Evolutionary conservation across 108 stramenopile species (phyloP).

Genomic region (Nitzschia sp.): DNA sequence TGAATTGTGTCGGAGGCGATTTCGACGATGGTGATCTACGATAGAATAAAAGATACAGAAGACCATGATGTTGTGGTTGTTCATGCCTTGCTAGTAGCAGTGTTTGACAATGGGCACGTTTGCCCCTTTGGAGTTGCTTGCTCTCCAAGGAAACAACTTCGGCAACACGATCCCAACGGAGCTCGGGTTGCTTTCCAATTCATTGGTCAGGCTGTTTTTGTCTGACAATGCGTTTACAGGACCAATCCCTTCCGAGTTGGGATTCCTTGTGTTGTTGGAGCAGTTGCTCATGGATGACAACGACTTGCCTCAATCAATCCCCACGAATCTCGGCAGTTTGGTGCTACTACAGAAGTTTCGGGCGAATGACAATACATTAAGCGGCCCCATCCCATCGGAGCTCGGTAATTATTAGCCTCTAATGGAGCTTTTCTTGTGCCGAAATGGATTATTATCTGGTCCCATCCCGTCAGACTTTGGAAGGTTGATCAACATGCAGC

Average conservation of each 20-base stretch:
- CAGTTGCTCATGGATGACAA: constrained; percentile 21
- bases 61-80: constrained; percentile 30
- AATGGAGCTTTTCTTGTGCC: background rate
- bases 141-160: constrained; percentile 22
- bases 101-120: constrained; percentile 41
- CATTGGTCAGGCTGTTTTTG: constrained; percentile 14
- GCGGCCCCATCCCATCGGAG: constrained; percentile 16
- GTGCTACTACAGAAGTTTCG: constrained; percentile 27
- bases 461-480: constrained; percentile 50
- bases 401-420: constrained; percentile 1
- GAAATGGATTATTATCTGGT: constrained; percentile 30
- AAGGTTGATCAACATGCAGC: constrained; percentile 6
- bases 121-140: constrained; percentile 27
- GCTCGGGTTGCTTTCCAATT: constrained; percentile 25
- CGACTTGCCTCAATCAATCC: constrained; percentile 30
- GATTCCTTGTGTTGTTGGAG: constrained; percentile 4
- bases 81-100: constrained; percentile 32
- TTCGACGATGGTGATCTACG: constrained; percentile 1
- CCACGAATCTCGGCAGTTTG: constrained; percentile 33
- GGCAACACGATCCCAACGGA: constrained; percentile 31
- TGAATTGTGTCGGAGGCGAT: too few species aligned
- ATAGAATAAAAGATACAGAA: constrained; percentile 29
- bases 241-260: constrained; percentile 30
- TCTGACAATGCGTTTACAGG: constrained; percentile 18
- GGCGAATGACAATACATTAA: constrained; percentile 28